Base-by-base conservation (phyloP, 176 grass and related monocot species). In the Raddia distichophylla region DNA sequence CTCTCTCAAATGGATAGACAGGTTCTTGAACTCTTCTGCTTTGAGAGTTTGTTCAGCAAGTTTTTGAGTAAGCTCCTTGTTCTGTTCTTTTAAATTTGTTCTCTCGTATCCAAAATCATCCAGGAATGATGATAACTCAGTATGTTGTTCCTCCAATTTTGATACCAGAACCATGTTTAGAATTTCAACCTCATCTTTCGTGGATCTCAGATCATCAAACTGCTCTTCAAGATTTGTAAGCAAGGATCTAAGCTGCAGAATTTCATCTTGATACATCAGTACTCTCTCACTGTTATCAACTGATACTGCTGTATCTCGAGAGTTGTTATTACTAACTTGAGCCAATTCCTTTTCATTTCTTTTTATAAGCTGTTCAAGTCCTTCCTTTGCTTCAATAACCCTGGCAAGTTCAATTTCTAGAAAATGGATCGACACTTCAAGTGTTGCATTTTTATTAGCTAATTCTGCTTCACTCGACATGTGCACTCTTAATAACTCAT, bases 1-100 rank as follows among this genome's bases (percentile, higher is more conserved):
- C 67, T 91, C 92, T 85, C 81, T 94, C 61, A 97, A 91, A 87
- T 91, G 91, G 75, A 93, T 89, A 58, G 91, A 95, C 7, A 99
- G 81, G 69, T 90, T 95, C 78, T 90, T 99, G 80, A 91, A 95
- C 69, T 99, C 96, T 79, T 99, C 89, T 64, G 96, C 80, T 86
- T 90, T 99, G 86, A 93, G 64, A 84, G 76, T 90, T 88, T 99
- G 89, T 86, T 99, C 93, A 42, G 91, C 84, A 46, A 95, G 89
- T 87, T 93, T 93, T 74, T 82, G 74, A 54, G 86, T 90, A 32
- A 95, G 87, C 50, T 93, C 96, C 54, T 86, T 86, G 42, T 99
- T 83, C 43, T 93, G 89, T 76, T 91, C 93, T 91, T 86, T 88
- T 47, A 93, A 91, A 76, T 61, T 74, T 54, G 43, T 84, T 59